Conservation (phyloP, 164 flowering plant genomes). For the Houttuynia cordata region DNA sequence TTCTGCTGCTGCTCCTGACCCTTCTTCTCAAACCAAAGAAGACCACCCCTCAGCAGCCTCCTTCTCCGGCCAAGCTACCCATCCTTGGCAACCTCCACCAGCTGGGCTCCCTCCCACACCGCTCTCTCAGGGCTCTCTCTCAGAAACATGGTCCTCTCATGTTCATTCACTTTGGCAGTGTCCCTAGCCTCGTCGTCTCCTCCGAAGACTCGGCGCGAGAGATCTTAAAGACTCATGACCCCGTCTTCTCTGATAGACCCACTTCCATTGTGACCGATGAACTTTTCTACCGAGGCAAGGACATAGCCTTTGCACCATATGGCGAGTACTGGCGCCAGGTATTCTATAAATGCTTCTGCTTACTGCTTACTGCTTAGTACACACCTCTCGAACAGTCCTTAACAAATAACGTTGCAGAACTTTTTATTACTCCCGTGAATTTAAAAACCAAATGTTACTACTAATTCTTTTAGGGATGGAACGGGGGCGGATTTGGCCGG, state of each 20-base stretch:
- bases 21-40: background rate
- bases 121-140: conserved; percentile 12
- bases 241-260: conserved; percentile 4
- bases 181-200: conserved; percentile 20
- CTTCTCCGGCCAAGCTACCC: conserved; percentile 18
- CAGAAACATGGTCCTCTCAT: conserved; percentile 21
- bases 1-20: background rate
- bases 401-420: too few relatives aligned
- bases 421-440: too few relatives aligned
- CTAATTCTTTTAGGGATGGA: too few relatives aligned
- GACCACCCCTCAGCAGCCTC: background rate
- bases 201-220: conserved; percentile 12
- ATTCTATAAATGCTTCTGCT: too few relatives aligned
- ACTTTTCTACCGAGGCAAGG: background rate
- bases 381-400: too few relatives aligned
- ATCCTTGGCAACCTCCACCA: conserved; percentile 33
- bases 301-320: conserved; percentile 2
- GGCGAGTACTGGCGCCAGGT: conserved; percentile 7
- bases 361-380: too few relatives aligned
- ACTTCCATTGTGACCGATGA: background rate
- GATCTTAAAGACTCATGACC: conserved; percentile 5
- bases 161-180: conserved; percentile 21
- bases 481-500: too few relatives aligned
- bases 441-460: too few relatives aligned
- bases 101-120: conserved; percentile 20